Conservation (phyloP, 2,329 filamentous ascomycete species). For the Cercospora sp. region DNA sequence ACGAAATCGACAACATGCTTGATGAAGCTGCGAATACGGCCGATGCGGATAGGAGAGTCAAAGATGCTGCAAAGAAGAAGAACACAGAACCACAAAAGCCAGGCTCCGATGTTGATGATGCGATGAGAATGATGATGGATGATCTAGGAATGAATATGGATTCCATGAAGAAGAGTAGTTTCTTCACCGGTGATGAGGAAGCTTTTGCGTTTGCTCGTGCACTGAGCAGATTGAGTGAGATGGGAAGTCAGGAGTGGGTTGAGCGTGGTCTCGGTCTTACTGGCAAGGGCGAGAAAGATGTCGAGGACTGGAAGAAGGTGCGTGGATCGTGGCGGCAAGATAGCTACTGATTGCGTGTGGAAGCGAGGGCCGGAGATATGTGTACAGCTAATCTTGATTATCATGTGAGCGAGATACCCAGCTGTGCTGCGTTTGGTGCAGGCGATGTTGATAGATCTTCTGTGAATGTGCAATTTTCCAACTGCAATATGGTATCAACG, state of each 20-base stretch:
- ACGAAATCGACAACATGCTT: slow-evolving; percentile 50
- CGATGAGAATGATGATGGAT: slow-evolving; percentile 80
- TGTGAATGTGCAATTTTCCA: background rate
- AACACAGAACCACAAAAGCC: slow-evolving; percentile 1
- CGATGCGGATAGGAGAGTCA: slow-evolving; percentile 33
- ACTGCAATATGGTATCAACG: background rate
- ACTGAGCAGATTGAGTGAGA: slow-evolving; percentile 79
- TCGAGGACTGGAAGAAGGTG: slow-evolving; percentile 65
- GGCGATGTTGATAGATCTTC: background rate
- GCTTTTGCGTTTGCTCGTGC: slow-evolving; percentile 93
- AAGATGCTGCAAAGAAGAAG: slow-evolving; percentile 38
- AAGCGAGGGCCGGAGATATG: background rate
- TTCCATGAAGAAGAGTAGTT: slow-evolving; percentile 77
- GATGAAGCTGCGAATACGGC: slow-evolving; percentile 38
- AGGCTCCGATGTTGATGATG: slow-evolving; percentile 57
- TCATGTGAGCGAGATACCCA: slow-evolving; percentile 17
- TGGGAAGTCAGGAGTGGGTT: slow-evolving; percentile 94
- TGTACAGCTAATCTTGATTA: background rate
- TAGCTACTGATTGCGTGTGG: slow-evolving; percentile 39
- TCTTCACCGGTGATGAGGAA: slow-evolving; percentile 95
- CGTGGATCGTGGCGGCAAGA: slow-evolving; percentile 69
- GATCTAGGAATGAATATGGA: slow-evolving; percentile 82
- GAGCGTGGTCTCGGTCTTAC: slow-evolving; percentile 72
- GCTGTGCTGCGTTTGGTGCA: background rate
- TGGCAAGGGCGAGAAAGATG: slow-evolving; percentile 64